phyloP scores from a whole-genome alignment of 2,329 filamentous ascomycete genomes.

The Hypoxylon sp. region DNA sequence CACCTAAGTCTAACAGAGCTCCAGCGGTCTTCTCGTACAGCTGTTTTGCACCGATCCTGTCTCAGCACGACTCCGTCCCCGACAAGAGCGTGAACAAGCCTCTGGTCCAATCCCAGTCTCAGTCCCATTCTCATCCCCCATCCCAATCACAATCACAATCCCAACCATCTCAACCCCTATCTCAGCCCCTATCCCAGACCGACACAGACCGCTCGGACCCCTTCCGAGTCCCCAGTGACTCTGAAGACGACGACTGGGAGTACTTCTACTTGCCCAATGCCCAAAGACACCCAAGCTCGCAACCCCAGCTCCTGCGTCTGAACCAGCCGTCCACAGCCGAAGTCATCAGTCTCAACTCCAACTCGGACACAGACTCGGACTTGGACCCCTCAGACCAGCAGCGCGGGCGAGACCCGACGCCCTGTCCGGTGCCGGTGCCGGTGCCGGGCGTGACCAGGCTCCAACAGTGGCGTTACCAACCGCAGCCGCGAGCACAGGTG shows the following conservation, averaged over 20 bases:
- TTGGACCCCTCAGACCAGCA: not conserved
- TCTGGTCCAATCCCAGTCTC: not conserved
- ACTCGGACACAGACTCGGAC: not conserved
- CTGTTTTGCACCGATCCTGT: conserved; percentile 27
- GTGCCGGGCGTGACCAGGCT: not conserved
- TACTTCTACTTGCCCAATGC: conserved; percentile 9
- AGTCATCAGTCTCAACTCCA: not conserved
- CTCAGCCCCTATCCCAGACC: not conserved
- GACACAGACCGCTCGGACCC: not conserved
- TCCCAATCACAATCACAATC: not conserved
- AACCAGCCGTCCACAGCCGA: not conserved
- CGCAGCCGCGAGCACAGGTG: not conserved
- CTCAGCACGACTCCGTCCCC: not conserved
- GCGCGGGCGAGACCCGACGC: not conserved
- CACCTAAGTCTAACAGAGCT: not conserved
- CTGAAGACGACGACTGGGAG: conserved; percentile 5
- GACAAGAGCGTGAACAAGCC: not conserved
- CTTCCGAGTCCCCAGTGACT: not conserved
- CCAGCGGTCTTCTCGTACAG: conserved; percentile 17
- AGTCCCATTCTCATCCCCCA: not conserved
- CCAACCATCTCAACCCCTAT: not conserved
- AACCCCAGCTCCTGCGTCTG: not conserved
- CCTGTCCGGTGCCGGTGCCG: conserved; percentile 11
- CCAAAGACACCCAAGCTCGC: not conserved
- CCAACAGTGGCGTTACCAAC: conserved; percentile 32